Conservation (phyloP, 306 rosid genomes). For the Lathyrus oleraceus region DNA sequence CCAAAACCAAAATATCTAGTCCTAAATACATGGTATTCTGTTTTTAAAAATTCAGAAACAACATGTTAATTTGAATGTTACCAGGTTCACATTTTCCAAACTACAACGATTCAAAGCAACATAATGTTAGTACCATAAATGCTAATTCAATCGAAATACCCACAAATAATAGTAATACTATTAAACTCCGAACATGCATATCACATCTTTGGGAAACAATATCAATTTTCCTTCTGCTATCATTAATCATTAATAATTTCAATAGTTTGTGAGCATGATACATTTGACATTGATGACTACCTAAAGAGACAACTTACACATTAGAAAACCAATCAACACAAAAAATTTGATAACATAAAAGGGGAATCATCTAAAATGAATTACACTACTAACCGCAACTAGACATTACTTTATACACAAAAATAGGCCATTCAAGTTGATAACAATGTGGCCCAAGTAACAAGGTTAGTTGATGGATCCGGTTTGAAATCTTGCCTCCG, state of each 20-base stretch:
- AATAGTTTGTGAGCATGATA: slow-evolving; percentile 33
- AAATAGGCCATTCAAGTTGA: slow-evolving; percentile 44
- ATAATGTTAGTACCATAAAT: neutral
- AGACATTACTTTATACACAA: slow-evolving; percentile 55
- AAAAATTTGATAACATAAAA: slow-evolving; percentile 2
- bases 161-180: neutral
- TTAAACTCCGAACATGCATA: neutral
- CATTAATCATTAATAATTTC: slow-evolving; percentile 22
- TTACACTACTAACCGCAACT: slow-evolving; percentile 44
- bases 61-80: neutral
- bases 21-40: neutral
- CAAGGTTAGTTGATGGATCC: slow-evolving; percentile 42
- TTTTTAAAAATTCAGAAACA: neutral
- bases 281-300: slow-evolving; percentile 28
- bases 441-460: slow-evolving; percentile 49
- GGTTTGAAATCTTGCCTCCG: slow-evolving; percentile 35
- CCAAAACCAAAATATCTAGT: neutral
- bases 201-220: slow-evolving; percentile 7
- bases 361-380: slow-evolving; percentile 30
- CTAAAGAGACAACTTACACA: slow-evolving; percentile 38
- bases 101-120: neutral
- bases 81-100: neutral
- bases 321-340: slow-evolving; percentile 27
- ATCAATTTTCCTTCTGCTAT: slow-evolving; percentile 16
- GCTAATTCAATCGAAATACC: neutral